Base-by-base conservation (phyloP, 768 basidiomycete species). In the Hypholoma sublateritium region DNA sequence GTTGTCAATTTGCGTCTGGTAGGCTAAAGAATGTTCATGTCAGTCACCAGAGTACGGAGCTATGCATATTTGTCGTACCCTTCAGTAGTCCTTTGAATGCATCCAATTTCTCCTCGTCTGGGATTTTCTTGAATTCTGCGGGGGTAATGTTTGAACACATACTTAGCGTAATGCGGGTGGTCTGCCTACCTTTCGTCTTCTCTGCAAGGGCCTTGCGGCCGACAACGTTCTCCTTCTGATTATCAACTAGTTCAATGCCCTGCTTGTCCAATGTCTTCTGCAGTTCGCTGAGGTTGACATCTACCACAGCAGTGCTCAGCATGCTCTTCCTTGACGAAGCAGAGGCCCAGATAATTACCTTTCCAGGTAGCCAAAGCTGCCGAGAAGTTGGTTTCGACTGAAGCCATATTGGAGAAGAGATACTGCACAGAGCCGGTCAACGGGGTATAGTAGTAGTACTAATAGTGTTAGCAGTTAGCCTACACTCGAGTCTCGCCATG, bases 211-310 rank as follows among this genome's bases (percentile, higher is more conserved):
- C 89, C 72, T 98, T 99, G 42, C 97, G 83, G 9, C 95, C 95
- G 2, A 99, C 80, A 44, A 98, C 81, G 62, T 91, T 93, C 77
- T 98, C 96, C 77, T 98, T 99, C 79, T 98, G 95, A 74, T 95
- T 95, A 79, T 98, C 95, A 19, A 99, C 95, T 13, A 99, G 80
- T 72, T 98, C 95, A 34, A 98, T 81, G 4, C 95, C 95, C 59
- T 98, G 96, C 5, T 82, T 78, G 73, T 98, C 95, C 48, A 99
- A 83, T 4, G 87, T 89, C 76, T 93, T 95, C 74, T 98, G 96
- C 24, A 98, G 79, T 61, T 97, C 93, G 17, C 86, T 74, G 50
- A 99, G 82, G 70, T 91, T 88, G 65, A 99, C 90, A 60, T 87
- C 94, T 97, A 37, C 24, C 7, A 19, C 37, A 44, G 28, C 28